Base-by-base conservation (phyloP, 2,329 filamentous ascomycete species). In the Pseudopyrenochaeta lycopersici region DNA sequence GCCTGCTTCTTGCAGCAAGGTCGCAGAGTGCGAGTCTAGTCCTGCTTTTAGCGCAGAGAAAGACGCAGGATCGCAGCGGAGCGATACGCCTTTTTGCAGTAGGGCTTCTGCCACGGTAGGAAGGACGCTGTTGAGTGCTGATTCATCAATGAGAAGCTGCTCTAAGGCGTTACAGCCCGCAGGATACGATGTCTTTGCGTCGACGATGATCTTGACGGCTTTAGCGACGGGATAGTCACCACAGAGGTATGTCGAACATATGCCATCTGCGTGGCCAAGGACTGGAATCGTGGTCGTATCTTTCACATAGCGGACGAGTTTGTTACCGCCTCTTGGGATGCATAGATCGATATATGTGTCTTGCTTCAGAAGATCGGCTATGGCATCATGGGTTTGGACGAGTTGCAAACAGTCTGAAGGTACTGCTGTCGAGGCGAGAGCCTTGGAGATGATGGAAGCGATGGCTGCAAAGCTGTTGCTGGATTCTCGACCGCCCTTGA, bases 401-500 rank as follows among this genome's bases (percentile, higher is more conserved):
- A 99, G 89, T 77, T 99, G 95, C 56, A 99, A 88, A 50, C 94
- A 92, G 41, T 86, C 88, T 67, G 92, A 90, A 51, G 95, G 93
- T 9, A 98, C 93, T 46, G 84, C 76, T 2, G 91, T 92, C 21
- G 78, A 77, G 15, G 84, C 82, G 11, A 98, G 85, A 9, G 93
- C 92, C 38, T 84, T 77, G 0, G 92, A 93, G 67, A 99, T 96
- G 71, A 91, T 89, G 30, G 83, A 85, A 6, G 94, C 91, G 69
- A 99, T 98, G 64, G 92, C 90, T 56, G 92, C 84, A 75, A 99
- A 98, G n/a, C 92, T 97, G 72, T 96, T 88, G 17, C 90, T 95
- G 0, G 93, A 97, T 78, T 99, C 95, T 75, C 97, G 96, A 61
- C 95, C 95, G 56, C 93, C 94, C 82, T 99, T 99, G 56, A 99